Conservation (phyloP, 2,329 filamentous ascomycete genomes). For the Penicillium hesseltinei region DNA sequence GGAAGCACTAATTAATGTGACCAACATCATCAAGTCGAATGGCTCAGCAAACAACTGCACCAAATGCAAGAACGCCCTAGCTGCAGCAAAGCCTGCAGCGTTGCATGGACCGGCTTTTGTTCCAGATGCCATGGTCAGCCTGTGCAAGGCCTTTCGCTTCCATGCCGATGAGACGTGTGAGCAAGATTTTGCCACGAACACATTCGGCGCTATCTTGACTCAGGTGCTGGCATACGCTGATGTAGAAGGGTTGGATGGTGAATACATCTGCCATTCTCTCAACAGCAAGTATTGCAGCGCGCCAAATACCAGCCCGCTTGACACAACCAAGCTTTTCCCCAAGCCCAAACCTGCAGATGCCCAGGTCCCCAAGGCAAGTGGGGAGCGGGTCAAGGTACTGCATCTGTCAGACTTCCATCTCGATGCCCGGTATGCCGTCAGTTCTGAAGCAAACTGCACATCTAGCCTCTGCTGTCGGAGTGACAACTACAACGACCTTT, state of each 20-base stretch:
- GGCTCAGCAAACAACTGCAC: conserved; percentile 48
- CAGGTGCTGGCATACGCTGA: conserved; percentile 56
- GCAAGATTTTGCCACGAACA: conserved; percentile 47
- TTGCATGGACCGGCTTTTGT: conserved; percentile 49
- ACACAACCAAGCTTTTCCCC: conserved; percentile 50
- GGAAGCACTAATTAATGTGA: conserved; percentile 42
- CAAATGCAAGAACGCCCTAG: conserved; percentile 54
- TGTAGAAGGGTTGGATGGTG: conserved; percentile 54
- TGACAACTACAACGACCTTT: conserved; percentile 38
- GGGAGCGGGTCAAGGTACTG: conserved; percentile 55
- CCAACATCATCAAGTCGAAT: conserved; percentile 46
- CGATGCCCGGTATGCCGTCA: conserved; percentile 54
- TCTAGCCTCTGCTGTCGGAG: conserved; percentile 53
- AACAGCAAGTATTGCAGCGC: conserved; percentile 49
- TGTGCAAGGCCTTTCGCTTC: conserved; percentile 52
- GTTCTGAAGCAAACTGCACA: conserved; percentile 55
- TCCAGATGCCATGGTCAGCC: conserved; percentile 51
- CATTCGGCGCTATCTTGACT: conserved; percentile 57
- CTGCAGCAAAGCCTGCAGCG: conserved; percentile 52
- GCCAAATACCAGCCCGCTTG: conserved; percentile 47
- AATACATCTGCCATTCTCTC: conserved; percentile 56
- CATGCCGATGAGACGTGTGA: conserved; percentile 50
- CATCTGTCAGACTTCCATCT: conserved; percentile 59
- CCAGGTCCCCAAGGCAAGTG: conserved; percentile 48
- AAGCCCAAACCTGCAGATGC: conserved; percentile 54